Conservation (phyloP, 2,329 filamentous ascomycete genomes). For the Exserohilum rostratum region DNA sequence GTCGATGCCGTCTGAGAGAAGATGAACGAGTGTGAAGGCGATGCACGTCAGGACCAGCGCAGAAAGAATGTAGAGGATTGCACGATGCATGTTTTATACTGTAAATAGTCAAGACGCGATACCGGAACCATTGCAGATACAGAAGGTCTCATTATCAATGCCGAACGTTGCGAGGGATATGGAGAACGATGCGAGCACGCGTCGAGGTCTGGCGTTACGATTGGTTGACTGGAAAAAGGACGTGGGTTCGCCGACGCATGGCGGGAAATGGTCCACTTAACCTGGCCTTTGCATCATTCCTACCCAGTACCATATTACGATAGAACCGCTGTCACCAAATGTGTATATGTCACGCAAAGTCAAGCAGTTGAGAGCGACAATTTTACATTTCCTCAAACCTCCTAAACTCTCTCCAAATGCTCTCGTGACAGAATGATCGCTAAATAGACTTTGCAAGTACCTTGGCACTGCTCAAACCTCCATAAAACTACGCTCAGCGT, state of each 20-base stretch:
- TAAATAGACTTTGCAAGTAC: constrained; percentile 9
- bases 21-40: constrained; percentile 27
- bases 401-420: background rate
- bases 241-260: background rate
- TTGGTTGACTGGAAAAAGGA: constrained; percentile 16
- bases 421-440: background rate
- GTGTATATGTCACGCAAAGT: background rate
- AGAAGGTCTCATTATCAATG: constrained; percentile 21
- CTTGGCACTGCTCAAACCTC: constrained; percentile 8
- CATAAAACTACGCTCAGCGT: constrained; percentile 22
- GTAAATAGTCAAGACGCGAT: background rate
- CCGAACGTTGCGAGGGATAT: constrained; percentile 12
- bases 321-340: too few relatives aligned
- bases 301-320: too few relatives aligned
- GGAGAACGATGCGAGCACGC: constrained; percentile 20
- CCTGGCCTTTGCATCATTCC: too few relatives aligned
- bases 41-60: constrained; percentile 24
- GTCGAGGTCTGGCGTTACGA: constrained; percentile 15
- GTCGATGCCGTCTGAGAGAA: constrained; percentile 22
- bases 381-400: constrained; percentile 2
- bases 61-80: constrained; percentile 12
- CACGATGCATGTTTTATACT: constrained; percentile 37
- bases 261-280: too few relatives aligned
- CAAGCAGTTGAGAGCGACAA: background rate
- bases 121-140: constrained; percentile 26